Evolutionary conservation across 2,329 filamentous ascomycete genomes (phyloP), one percentile per base, ranked within the genome.

Genomic region (Cercospora sp.): DNA sequence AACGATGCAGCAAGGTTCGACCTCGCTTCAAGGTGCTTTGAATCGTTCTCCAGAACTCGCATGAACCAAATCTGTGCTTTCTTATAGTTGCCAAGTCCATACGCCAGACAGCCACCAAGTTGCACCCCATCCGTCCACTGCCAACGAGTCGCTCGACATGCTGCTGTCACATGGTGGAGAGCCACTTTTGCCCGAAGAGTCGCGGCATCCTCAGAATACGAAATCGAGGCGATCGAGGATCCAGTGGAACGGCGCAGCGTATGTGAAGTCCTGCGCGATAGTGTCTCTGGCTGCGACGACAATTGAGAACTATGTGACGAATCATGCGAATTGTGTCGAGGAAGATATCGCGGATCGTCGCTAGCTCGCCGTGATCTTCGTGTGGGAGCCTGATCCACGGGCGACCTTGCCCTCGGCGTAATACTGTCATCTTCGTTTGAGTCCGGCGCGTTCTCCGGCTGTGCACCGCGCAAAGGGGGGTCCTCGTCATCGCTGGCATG

Each of bases 51-150:
- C 39, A 90, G 80, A 58, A 90, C 88, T 73, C 89, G 88, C 67
- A 85, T 87, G 78, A 93, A 94, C 89, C 90, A 93, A 68, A 89
- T 86, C 58, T 91, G 79, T 16, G 91, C 90, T 70, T 92, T 90
- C 69, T 91, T 87, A 76, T 95, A 96, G 76, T 92, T 89, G 69
- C 93, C 92, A 13, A 98, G 81, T 7, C 92, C 94, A 81, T 98
- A 98, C 60, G 94, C 90, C 67, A 99, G 83, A 80, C 95, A 98
- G 2, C 95, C 95, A 45, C 91, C 93, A 6, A 98, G 83, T 45
- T 98, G 83, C 83, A 98, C 94, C 2, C 95, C 95, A 76, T 98
- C 94, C 63, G 93, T 87, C 95, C 95, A 99, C 73, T 89, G 87
- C 91, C 92, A 95, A 9, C 85, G 86, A 74, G 90, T 92, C 77